Base-by-base conservation (phyloP, 805 yeast species). In the Clavispora asparagi region DNA sequence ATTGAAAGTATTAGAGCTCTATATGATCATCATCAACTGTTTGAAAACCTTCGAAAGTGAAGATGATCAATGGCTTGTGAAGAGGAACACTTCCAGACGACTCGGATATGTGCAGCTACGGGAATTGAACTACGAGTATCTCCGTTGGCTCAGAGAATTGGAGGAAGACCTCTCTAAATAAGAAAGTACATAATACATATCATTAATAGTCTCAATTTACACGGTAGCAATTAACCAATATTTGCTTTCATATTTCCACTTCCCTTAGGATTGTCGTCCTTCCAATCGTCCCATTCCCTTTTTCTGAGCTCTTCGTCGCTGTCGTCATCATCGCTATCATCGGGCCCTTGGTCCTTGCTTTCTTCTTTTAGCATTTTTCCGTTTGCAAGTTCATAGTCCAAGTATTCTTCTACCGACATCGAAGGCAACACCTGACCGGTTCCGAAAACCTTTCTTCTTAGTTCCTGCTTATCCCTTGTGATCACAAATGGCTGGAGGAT, bases 381-480 rank as follows among this genome's bases (percentile, higher is more conserved):
- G 56, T 86, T 82, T 16, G 82, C 82, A 51, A 87, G 71, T 61
- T 94, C 99, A 55, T 88, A 81, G 41, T 90, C 95, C 43, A 94
- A 70, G 50, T 86, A 83, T 56, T 94, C 97, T 53, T 94, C 99
- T 0, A 94, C 90, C 0, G 96, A 73, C 94, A 94, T 88, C 0
- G 97, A 88, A 2, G 99, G 99, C 27, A 92, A 73, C 25, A 77
- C 81, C 65, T 94, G 97, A 1, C 97, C 99, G 2, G 95, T 88
- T 1, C 97, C 97, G 55, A 79, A 81, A 0, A 91, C 97, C 56
- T 83, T 79, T 29, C 73, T 68, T 47, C 76, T 71, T 14, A 88
- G 53, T 40, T 83, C 79, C 32, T 79, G 80, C 48, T 80, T 75
- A 38, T 74, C 67, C 1, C 61, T 54, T 9, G 83, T 79, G 14